A percentile compares a stretch with the other conserved stretches of the same genome.
These are phyloP conservation scores for Aspergillus nanangensis DNA, from an alignment of 495 filamentous ascomycete genomes.

Conservation along the genomic window DNA sequence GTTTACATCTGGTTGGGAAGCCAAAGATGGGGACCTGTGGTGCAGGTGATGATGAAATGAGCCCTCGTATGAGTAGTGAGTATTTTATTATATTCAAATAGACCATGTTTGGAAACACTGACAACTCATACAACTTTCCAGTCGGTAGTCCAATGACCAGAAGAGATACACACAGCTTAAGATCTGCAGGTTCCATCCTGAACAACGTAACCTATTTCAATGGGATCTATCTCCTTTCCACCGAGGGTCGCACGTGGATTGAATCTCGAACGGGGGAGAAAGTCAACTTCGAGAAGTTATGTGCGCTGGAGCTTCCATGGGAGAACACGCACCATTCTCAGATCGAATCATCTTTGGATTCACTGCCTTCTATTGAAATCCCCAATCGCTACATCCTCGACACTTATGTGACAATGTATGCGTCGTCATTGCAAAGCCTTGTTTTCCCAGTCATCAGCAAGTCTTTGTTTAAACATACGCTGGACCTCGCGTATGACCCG, in stretches of 20 bases:
- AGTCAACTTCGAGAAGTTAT: constrained; percentile 8
- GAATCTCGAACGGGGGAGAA: constrained; percentile 9
- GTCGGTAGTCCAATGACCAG: no score
- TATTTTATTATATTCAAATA: no score
- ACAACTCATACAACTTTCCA: no score
- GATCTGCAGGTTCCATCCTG: not conserved
- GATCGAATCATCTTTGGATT: not conserved
- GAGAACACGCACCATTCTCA: not conserved
- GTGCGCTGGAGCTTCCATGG: constrained; percentile 5
- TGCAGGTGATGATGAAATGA: no score
- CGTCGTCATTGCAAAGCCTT: constrained; percentile 10
- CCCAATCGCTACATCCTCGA: constrained; percentile 4
- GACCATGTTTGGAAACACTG: no score
- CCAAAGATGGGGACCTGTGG: no score
- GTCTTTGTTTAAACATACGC: constrained; percentile 9
- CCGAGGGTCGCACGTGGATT: constrained; percentile 9
- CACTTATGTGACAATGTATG: constrained; percentile 2
- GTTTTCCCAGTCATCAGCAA: constrained; percentile 16
- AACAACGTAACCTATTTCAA: constrained; percentile 2
- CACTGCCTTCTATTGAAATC: not conserved
- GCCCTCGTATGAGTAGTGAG: no score
- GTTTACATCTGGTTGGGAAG: no score
- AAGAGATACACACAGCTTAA: no score
- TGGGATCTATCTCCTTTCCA: constrained; percentile 1
- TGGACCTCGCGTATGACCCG: constrained; percentile 13